Evolutionary conservation across 352 stramenopile species (phyloP).

Genomic region (Pythium coloratum): DNA sequence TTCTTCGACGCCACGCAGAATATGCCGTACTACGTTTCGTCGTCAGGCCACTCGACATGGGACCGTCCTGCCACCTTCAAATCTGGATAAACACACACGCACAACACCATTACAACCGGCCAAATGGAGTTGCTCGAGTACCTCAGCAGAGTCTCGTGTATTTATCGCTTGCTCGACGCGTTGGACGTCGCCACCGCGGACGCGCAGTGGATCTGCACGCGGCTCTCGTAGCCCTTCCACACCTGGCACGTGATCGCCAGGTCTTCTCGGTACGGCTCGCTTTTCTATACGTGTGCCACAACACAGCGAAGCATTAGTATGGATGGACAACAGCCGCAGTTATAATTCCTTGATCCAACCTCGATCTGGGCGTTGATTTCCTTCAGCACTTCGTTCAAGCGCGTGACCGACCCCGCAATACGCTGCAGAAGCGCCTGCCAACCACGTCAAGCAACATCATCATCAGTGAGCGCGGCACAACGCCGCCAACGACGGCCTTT

Average conservation of each 20-base stretch:
- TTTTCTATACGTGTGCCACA: slow-evolving; percentile 50
- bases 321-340: no score
- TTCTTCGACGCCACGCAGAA: slow-evolving; percentile 31
- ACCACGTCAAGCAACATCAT: not conserved
- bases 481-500: not conserved
- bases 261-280: slow-evolving; percentile 69
- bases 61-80: slow-evolving; percentile 12
- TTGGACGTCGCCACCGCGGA: slow-evolving; percentile 1
- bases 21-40: slow-evolving; percentile 36
- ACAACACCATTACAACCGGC: not conserved
- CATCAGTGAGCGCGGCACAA: not conserved
- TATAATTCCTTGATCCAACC: slow-evolving; percentile 27
- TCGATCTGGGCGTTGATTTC: slow-evolving; percentile 86
- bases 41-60: slow-evolving; percentile 29
- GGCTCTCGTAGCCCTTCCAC: slow-evolving; percentile 83
- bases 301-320: not conserved
- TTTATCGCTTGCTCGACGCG: slow-evolving; percentile 16
- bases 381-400: slow-evolving; percentile 80
- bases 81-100: not conserved
- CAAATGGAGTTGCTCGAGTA: not conserved
- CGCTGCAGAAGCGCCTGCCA: slow-evolving; percentile 65
- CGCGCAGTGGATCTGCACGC: slow-evolving; percentile 72
- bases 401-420: slow-evolving; percentile 73
- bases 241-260: slow-evolving; percentile 74
- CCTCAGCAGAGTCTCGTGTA: not conserved